These are phyloP conservation scores for Russula griseocarnosa DNA, from an alignment of 768 basidiomycete species.

Conservation along the genomic window DNA sequence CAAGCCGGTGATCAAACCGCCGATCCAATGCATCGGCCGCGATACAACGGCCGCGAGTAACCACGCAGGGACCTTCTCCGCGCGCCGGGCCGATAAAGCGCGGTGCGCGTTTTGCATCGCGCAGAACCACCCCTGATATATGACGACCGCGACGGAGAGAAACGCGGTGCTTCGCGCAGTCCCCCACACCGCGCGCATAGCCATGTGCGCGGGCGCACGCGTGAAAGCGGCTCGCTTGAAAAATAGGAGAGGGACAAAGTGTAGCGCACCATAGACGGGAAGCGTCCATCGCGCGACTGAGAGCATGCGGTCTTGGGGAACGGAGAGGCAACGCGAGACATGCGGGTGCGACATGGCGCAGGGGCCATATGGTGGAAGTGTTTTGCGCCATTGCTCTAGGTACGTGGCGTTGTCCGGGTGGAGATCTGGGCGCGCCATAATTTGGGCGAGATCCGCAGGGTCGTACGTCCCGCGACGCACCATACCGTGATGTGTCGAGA, in stretches of 20 bases:
- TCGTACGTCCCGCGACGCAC: slow-evolving; percentile 57
- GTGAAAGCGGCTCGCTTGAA: slow-evolving; percentile 71
- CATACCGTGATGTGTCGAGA: slow-evolving; percentile 59
- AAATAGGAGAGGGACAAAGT: slow-evolving; percentile 80
- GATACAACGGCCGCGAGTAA: slow-evolving; percentile 59
- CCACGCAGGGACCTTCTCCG: slow-evolving; percentile 41
- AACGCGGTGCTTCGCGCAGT: slow-evolving; percentile 84
- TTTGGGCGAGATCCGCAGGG: slow-evolving; percentile 50
- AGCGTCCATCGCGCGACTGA: slow-evolving; percentile 81
- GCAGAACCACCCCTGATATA: slow-evolving; percentile 76
- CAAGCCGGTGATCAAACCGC: slow-evolving; percentile 69
- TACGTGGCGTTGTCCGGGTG: slow-evolving; percentile 48
- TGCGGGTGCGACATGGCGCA: slow-evolving; percentile 80
- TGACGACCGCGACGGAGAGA: slow-evolving; percentile 73
- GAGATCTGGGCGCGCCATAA: slow-evolving; percentile 50
- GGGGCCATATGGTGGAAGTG: slow-evolving; percentile 47
- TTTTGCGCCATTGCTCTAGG: slow-evolving; percentile 40
- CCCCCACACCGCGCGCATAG: slow-evolving; percentile 61
- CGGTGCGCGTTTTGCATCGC: slow-evolving; percentile 58
- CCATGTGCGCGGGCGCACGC: slow-evolving; percentile 60
- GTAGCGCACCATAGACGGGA: slow-evolving; percentile 82
- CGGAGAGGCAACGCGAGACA: slow-evolving; percentile 53
- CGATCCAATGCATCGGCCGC: slow-evolving; percentile 67
- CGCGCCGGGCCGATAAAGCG: slow-evolving; percentile 36
- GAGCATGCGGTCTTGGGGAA: slow-evolving; percentile 68